Percentiles rank a stretch among this genome's conserved stretches.
These are phyloP conservation scores for Apiospora kogelbergensis DNA, from an alignment of 2,329 filamentous ascomycete genomes.

Conservation along the genomic window DNA sequence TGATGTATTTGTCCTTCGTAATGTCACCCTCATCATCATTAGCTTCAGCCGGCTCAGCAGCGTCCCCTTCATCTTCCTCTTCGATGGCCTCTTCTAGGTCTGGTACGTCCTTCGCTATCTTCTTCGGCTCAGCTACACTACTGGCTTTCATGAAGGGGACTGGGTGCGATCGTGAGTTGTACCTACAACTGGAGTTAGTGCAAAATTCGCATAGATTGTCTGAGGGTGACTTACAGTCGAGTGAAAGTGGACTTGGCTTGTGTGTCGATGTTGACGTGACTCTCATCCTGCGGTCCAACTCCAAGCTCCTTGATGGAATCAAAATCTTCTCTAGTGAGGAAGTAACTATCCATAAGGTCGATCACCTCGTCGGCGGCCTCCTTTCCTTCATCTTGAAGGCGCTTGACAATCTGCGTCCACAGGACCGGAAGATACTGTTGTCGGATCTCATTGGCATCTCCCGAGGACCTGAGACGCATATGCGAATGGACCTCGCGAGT, in stretches of 20 bases:
- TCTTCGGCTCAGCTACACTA: slow-evolving; percentile 71
- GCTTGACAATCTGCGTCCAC: slow-evolving; percentile 77
- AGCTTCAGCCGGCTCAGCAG: slow-evolving; percentile 55
- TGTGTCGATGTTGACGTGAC: slow-evolving; percentile 73
- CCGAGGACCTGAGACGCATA: slow-evolving; percentile 88
- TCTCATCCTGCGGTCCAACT: slow-evolving; percentile 79
- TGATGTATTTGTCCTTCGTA: slow-evolving; percentile 95
- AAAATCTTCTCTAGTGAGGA: slow-evolving; percentile 89
- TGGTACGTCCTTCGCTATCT: slow-evolving; percentile 71
- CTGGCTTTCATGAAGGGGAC: slow-evolving; percentile 95
- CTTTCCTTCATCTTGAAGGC: slow-evolving; percentile 75
- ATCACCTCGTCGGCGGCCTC: slow-evolving; percentile 82
- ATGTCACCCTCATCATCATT: slow-evolving; percentile 77
- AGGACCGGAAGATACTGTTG: slow-evolving; percentile 91
- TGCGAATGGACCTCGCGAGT: slow-evolving; percentile 95
- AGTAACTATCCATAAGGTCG: slow-evolving; percentile 96
- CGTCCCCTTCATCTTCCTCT: slow-evolving; percentile 77
- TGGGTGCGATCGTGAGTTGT: slow-evolving; percentile 84
- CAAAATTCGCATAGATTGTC: slow-evolving; percentile 6
- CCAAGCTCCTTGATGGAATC: slow-evolving; percentile 91
- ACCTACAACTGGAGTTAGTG: slow-evolving; percentile 46
- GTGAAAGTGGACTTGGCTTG: slow-evolving; percentile 91
- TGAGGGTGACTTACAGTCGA: slow-evolving; percentile 62
- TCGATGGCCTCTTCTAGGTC: slow-evolving; percentile 97
- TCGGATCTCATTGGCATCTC: slow-evolving; percentile 88